Base-by-base conservation (phyloP, 2,329 filamentous ascomycete genomes). In the Didymella arachidicola region DNA sequence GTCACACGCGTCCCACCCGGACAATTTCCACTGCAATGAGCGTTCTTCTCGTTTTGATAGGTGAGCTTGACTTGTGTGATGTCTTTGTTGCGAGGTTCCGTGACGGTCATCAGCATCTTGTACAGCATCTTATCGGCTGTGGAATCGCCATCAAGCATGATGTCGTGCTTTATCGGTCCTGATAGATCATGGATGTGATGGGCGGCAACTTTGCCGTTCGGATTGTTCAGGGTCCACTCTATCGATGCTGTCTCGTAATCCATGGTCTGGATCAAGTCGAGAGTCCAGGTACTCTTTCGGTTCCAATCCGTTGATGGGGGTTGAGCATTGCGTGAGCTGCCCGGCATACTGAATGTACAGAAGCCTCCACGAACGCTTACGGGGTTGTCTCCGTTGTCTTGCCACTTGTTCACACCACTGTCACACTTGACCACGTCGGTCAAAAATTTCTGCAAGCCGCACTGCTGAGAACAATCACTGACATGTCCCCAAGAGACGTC, bases 201-300 rank as follows among this genome's bases (percentile, higher is more conserved):
- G 7, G 44, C 16, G 7, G 50, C 49, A 2, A 39, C 8, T 36
- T 59, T 43, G 7, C 59, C 60, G 22, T 70, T 62, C 5, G 65
- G 64, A 19, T 70, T 62, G 10, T 45, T 53, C 1, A 71, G 51
- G 10, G 16, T 36, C 67, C 65, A 72, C 6, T 53, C 53, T 1
- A 70, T 27, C 8, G 53, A 47, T 1, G 65, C 52, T 1, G 46
- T 18, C 1, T 61, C 42, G 10, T 54, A 30, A 11, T 61, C 43
- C 59, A 68, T 66, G 43, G 26, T 43, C 11, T 69, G 59, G 3
- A 50, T 25, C 16, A 69, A 46, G 0, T 61, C 29, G 2, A 67
- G 34, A 7, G 34, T 59, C 68, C 68, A 72, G 3, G 14, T 39
- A 7, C 62, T 58, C 4, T 54, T 16, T 0, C 42, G 36, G 2